Percentiles rank a stretch among this genome's conserved stretches.
Conservation (phyloP, 2,329 filamentous ascomycete genomes). For the Ophiostoma sp. region DNA sequence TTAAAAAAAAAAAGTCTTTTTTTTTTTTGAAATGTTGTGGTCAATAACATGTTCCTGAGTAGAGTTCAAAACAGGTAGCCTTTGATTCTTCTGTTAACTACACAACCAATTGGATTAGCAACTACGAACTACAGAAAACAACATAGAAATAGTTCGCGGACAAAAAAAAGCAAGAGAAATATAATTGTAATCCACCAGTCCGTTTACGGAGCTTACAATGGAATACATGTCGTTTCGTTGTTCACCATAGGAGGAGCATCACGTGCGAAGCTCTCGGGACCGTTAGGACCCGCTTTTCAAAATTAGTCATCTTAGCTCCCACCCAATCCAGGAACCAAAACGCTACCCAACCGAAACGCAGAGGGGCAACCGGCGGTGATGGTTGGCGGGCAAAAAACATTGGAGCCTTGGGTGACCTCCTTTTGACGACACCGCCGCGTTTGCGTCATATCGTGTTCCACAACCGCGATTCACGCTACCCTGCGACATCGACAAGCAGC, state of each 20-base stretch:
- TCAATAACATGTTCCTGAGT: no score
- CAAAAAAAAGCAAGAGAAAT: no score
- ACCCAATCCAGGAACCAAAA: slow-evolving; percentile 13
- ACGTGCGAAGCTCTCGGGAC: neutral
- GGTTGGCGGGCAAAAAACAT: slow-evolving; percentile 18
- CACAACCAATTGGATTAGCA: no score
- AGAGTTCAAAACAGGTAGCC: no score
- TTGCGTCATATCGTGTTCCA: slow-evolving; percentile 22
- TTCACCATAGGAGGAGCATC: neutral
- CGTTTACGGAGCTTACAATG: no score
- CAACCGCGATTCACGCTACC: slow-evolving; percentile 1
- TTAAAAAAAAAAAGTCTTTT: no score
- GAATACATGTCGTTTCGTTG: no score
- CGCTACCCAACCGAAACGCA: neutral
- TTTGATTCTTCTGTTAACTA: no score
- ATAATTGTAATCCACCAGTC: no score
- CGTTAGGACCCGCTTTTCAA: neutral
- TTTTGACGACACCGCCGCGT: slow-evolving; percentile 18
- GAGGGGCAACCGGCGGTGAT: slow-evolving; percentile 20
- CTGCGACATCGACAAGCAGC: neutral
- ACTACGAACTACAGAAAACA: no score
- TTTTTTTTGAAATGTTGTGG: no score
- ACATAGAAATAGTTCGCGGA: no score
- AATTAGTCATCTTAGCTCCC: slow-evolving; percentile 21
- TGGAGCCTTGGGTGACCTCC: neutral